Percentiles rank a stretch among this genome's conserved stretches.
phyloP scores from a whole-genome alignment of 106 monocot genomes.

The Dactylorhiza incarnata region DNA sequence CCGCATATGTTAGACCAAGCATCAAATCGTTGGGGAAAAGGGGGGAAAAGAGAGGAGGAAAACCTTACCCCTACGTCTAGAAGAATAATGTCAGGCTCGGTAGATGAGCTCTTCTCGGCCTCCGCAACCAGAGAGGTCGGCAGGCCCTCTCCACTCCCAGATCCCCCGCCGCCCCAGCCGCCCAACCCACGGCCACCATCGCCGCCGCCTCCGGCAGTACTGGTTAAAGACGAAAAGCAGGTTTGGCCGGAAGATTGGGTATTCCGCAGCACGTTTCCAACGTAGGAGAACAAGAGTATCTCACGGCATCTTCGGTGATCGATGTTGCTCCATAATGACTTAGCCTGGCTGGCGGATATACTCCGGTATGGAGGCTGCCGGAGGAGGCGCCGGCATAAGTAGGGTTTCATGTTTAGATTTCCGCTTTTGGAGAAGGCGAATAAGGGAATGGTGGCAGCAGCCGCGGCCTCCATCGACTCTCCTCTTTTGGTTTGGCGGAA shows the following conservation, averaged over 20 bases:
- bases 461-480: slow-evolving; percentile 29
- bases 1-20: background rate
- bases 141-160: slow-evolving; percentile 21
- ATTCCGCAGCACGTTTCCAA: slow-evolving; percentile 21
- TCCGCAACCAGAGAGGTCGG: slow-evolving; percentile 16
- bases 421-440: slow-evolving; percentile 57
- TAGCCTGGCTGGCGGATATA: background rate
- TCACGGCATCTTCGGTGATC: slow-evolving; percentile 17
- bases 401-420: slow-evolving; percentile 19
- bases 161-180: slow-evolving; percentile 31
- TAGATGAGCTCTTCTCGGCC: slow-evolving; percentile 30
- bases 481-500: background rate
- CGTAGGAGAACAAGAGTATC: slow-evolving; percentile 30
- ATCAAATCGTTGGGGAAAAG: background rate
- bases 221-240: slow-evolving; percentile 36
- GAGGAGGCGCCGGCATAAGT: slow-evolving; percentile 10
- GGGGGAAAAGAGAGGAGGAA: background rate
- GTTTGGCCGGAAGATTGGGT: slow-evolving; percentile 21
- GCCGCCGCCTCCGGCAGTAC: slow-evolving; percentile 22
- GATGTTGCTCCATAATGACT: slow-evolving; percentile 14
- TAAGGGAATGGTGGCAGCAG: slow-evolving; percentile 35
- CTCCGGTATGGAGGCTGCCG: background rate
- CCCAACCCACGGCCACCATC: slow-evolving; percentile 19
- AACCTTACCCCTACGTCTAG: slow-evolving; percentile 85
- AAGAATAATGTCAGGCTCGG: slow-evolving; percentile 59